Conservation (phyloP, 495 filamentous ascomycete species). For the Xylaria palmicola region DNA sequence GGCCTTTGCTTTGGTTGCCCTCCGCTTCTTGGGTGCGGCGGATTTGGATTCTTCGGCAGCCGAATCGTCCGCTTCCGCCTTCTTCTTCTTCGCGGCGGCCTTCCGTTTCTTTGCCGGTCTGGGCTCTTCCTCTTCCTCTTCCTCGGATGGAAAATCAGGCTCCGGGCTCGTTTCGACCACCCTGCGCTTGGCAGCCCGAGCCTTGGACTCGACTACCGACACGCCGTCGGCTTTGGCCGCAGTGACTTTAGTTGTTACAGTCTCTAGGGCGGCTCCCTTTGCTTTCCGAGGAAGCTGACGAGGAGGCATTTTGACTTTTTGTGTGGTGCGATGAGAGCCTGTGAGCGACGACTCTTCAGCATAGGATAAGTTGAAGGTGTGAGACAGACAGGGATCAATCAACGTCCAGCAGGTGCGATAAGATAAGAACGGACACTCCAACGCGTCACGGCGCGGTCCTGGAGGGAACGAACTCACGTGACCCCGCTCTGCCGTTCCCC, state of each 20-base stretch:
- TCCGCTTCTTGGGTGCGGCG: conserved; percentile 39
- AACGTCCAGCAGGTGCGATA: not conserved
- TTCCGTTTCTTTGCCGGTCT: conserved; percentile 38
- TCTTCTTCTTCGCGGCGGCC: conserved; percentile 15
- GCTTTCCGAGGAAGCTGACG: conserved; percentile 20
- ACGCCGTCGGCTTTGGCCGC: conserved; percentile 4
- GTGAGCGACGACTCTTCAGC: not conserved
- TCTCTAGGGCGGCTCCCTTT: conserved; percentile 16
- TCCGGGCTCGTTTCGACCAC: conserved; percentile 5
- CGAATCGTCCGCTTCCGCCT: conserved; percentile 21
- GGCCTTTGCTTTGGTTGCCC: conserved; percentile 40
- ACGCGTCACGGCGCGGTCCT: conserved; percentile 1
- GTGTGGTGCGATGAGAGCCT: not conserved
- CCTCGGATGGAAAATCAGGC: not conserved
- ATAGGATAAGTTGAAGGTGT: not conserved
- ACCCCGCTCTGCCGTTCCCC: not conserved
- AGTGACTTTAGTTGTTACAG: not conserved
- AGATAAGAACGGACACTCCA: not conserved
- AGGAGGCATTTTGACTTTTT: conserved; percentile 22
- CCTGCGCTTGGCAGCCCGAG: conserved; percentile 24
- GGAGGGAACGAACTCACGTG: conserved; percentile 2
- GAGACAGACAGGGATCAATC: not conserved
- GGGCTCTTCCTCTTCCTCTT: conserved; percentile 4
- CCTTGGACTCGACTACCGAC: conserved; percentile 15
- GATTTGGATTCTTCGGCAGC: conserved; percentile 29